These are phyloP conservation scores for Luffa acutangula DNA, from an alignment of 306 rosid genomes.

Conservation along the genomic window DNA sequence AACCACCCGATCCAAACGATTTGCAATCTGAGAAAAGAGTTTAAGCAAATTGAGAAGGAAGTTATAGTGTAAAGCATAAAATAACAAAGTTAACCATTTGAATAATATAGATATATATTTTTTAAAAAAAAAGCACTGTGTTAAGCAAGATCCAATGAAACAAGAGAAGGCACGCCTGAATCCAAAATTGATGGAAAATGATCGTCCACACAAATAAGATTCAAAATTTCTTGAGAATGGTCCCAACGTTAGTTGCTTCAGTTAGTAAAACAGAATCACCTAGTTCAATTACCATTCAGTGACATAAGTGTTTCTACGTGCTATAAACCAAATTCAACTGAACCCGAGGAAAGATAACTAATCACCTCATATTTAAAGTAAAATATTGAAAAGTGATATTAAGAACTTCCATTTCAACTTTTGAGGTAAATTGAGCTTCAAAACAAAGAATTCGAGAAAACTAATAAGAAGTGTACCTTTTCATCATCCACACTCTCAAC, in stretches of 20 bases:
- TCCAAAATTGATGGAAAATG: not conserved
- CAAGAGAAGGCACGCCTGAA: not conserved
- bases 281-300: not conserved
- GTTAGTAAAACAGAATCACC: not conserved
- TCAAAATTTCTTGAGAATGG: not conserved
- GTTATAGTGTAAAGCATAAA: not conserved
- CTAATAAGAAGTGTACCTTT: conserved; percentile 37
- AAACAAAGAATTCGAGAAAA: not conserved
- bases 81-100: not conserved
- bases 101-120: not conserved
- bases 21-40: conserved; percentile 50
- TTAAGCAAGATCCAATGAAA: not conserved
- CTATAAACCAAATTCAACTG: not conserved
- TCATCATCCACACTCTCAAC: conserved; percentile 77
- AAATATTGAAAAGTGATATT: not conserved
- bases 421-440: not conserved
- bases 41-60: not conserved
- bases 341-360: not conserved
- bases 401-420: not conserved
- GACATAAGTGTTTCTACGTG: not conserved
- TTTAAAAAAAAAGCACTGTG: not conserved
- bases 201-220: not conserved
- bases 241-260: not conserved
- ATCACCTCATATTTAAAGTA: not conserved
- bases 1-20: conserved; percentile 53